phyloP scores from a whole-genome alignment of 2,329 filamentous ascomycete genomes.

The Arthrobotrys pseudoclavata region DNA sequence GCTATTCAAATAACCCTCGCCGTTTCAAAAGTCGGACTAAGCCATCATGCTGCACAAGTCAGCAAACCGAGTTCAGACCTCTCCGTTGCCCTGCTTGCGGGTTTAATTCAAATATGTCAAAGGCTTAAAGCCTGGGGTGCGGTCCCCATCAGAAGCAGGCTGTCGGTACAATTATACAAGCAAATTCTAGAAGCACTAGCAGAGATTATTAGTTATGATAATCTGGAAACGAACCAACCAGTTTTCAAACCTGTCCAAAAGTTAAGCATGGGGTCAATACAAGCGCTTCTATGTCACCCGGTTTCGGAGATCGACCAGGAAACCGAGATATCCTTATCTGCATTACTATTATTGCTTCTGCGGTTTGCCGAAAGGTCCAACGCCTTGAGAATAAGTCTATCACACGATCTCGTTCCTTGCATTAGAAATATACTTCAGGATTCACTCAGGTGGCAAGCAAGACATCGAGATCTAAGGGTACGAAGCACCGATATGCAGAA shows the following conservation, averaged over 20 bases:
- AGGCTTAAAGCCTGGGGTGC: slow-evolving; percentile 40
- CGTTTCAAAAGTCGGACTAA: slow-evolving; percentile 33
- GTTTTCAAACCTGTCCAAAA: slow-evolving; percentile 31
- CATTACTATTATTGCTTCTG: slow-evolving; percentile 40
- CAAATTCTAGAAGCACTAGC: slow-evolving; percentile 43
- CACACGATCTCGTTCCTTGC: slow-evolving; percentile 37
- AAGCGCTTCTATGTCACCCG: slow-evolving; percentile 36
- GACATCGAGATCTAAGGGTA: slow-evolving; percentile 57
- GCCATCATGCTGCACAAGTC: slow-evolving; percentile 29
- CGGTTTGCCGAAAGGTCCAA: slow-evolving; percentile 34
- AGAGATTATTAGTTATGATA: slow-evolving; percentile 40
- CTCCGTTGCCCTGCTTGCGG: slow-evolving; percentile 22
- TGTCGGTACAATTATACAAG: slow-evolving; percentile 45
- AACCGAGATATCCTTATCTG: slow-evolving; percentile 56
- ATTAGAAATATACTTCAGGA: slow-evolving; percentile 49
- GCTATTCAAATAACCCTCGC: slow-evolving; percentile 45
- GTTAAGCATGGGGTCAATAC: slow-evolving; percentile 28
- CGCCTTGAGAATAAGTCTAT: slow-evolving; percentile 15
- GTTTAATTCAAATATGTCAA: slow-evolving; percentile 39
- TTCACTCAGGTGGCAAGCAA: slow-evolving; percentile 44
- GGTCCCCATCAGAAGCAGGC: slow-evolving; percentile 31
- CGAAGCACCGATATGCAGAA: not conserved
- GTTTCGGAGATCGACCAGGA: slow-evolving; percentile 53
- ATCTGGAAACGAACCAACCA: slow-evolving; percentile 9
- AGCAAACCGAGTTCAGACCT: slow-evolving; percentile 34